Conservation (phyloP, 1,284 basidiomycete genomes). For the Melampsora abietis-canadensis region DNA sequence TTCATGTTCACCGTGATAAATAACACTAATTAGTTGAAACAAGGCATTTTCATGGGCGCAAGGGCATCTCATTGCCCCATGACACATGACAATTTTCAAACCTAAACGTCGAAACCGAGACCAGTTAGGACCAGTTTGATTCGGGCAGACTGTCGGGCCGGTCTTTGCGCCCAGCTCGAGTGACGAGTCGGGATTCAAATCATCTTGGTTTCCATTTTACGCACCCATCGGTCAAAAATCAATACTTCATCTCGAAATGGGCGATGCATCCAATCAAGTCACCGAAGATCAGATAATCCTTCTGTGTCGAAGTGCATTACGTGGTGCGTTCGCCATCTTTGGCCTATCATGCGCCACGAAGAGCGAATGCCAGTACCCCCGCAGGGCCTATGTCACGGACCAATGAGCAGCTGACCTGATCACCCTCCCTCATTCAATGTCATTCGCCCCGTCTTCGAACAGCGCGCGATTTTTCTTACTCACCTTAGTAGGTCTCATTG, state of each 20-base stretch:
- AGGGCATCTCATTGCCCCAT: no score
- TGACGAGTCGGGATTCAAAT: no score
- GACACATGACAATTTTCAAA: no score
- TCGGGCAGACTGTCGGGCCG: no score
- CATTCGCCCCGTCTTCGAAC: neutral
- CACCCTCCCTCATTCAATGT: neutral
- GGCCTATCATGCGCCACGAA: neutral
- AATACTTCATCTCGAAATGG: neutral
- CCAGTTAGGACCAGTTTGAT: no score
- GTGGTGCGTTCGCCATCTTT: neutral
- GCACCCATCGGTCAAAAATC: no score
- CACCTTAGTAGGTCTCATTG: conserved; percentile 30
- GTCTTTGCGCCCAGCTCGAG: no score
- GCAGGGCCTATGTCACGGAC: neutral
- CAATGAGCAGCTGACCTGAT: neutral
- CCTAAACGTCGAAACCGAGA: no score
- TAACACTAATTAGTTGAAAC: no score
- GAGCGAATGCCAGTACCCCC: neutral
- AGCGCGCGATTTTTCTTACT: conserved; percentile 35
- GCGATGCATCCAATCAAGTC: neutral
- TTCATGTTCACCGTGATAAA: no score
- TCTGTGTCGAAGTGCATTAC: neutral
- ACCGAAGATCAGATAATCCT: neutral
- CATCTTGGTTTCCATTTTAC: no score
- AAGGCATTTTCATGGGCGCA: no score